Percentiles rank a stretch among this genome's conserved stretches.
These are phyloP conservation scores for Raffaelea deltoideospora DNA, from an alignment of 2,329 filamentous ascomycete genomes.

Conservation along the genomic window DNA sequence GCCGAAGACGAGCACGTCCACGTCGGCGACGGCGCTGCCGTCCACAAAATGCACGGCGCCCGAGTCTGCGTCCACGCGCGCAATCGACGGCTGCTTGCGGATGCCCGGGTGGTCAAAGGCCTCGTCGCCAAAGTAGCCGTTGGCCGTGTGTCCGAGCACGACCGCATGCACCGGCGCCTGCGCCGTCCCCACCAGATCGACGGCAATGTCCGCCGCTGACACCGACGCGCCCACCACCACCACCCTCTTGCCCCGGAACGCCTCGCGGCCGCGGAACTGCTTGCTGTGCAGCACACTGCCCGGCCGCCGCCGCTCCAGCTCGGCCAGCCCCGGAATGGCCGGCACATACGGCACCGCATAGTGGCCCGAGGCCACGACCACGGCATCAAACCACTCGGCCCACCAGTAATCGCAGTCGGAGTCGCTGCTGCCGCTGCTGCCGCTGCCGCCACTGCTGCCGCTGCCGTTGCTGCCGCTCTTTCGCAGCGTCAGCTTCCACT, in stretches of 20 bases:
- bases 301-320: conserved; percentile 23
- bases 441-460: too few relatives aligned
- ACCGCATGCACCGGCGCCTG: conserved; percentile 12
- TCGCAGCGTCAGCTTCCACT: conserved; percentile 39
- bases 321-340: conserved; percentile 27
- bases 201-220: conserved; percentile 49
- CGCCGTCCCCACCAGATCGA: conserved; percentile 19
- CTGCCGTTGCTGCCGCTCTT: too few relatives aligned
- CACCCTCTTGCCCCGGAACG: conserved; percentile 40
- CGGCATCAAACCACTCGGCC: conserved; percentile 44
- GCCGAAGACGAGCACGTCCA: conserved; percentile 51
- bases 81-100: conserved; percentile 6
- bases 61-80: conserved; percentile 19
- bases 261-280: conserved; percentile 28
- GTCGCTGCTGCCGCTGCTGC: too few relatives aligned
- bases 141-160: conserved; percentile 13
- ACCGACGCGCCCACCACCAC: conserved; percentile 50
- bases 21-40: conserved; percentile 31
- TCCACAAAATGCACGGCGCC: conserved; percentile 40
- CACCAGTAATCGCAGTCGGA: conserved; percentile 37
- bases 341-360: conserved; percentile 45
- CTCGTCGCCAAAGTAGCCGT: conserved; percentile 14
- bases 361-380: conserved; percentile 53
- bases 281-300: conserved; percentile 41
- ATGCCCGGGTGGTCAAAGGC: conserved; percentile 25